These are phyloP conservation scores for Penicillium griseofulvum DNA, from an alignment of 2,329 filamentous ascomycete genomes.

Conservation along the genomic window DNA sequence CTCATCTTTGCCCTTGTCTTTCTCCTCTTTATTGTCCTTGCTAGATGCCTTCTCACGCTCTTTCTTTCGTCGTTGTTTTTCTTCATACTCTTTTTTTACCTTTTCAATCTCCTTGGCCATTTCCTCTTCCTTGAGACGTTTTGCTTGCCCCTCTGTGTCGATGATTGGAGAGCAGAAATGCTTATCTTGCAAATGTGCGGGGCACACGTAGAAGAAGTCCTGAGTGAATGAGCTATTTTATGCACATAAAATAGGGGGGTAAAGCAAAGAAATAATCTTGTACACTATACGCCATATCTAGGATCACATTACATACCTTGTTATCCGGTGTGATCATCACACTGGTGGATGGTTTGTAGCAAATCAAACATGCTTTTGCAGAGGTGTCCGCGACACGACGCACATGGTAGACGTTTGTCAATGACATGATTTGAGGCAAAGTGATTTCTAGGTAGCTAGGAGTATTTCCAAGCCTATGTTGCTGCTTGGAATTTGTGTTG, in stretches of 20 bases:
- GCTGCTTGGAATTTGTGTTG: background rate
- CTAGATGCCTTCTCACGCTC: constrained; percentile 52
- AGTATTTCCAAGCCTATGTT: background rate
- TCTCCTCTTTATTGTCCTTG: constrained; percentile 50
- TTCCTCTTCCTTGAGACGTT: constrained; percentile 44
- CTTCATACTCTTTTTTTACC: constrained; percentile 62
- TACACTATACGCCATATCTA: background rate
- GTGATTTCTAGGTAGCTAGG: too few species aligned
- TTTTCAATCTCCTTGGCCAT: constrained; percentile 48
- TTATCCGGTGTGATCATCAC: constrained; percentile 87
- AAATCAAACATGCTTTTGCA: constrained; percentile 82
- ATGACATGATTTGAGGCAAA: constrained; percentile 19
- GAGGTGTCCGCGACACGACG: constrained; percentile 83
- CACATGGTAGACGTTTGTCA: constrained; percentile 79
- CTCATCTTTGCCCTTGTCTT: constrained; percentile 46
- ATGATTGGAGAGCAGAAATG: constrained; percentile 68
- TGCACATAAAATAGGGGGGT: background rate
- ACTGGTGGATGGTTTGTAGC: constrained; percentile 82
- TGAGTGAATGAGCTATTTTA: constrained; percentile 27
- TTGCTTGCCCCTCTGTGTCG: constrained; percentile 43
- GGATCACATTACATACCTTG: constrained; percentile 58
- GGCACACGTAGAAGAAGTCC: constrained; percentile 93
- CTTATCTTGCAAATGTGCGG: constrained; percentile 75
- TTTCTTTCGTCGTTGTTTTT: constrained; percentile 70
- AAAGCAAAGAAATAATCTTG: background rate